Evolutionary conservation across 2,329 filamentous ascomycete genomes (phyloP), one percentile per base, ranked within the genome.

Genomic region (Chaetomiaceae sp.): DNA sequence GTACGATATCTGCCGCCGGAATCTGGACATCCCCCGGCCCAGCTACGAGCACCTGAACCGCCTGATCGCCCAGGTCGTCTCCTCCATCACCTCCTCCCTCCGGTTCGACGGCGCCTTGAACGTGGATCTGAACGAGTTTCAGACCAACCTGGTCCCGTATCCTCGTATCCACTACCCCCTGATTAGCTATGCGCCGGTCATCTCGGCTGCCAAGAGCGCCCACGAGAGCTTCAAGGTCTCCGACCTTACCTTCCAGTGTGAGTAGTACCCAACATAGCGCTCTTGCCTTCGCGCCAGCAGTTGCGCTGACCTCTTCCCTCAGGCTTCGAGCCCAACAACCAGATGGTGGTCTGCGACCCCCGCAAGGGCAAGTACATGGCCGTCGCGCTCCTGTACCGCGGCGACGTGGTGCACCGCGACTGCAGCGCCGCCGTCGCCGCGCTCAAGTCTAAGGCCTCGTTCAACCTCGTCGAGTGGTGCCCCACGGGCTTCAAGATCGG

Each of bases 181-280:
- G 38, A 84, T 86, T 70, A 83, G 78, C 70, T 86, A 86, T 62
- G 81, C 83, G 10, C 82, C 82, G 26, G 82, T 86, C 57, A 74
- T 86, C 54, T 85, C 81, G 18, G 79, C 81, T 49, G 74, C 78
- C 72, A 87, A 86, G 78, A 88, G 84, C 67, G 79, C 82, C 38
- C 87, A 93, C 63, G 87, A 93, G 74, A 88, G 84, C 73, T 90
- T 90, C 80, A 88, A 88, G 75, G 83, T 89, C 45, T 77, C 81
- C 52, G 88, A 93, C 56, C 69, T 86, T 54, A 86, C 82, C 62
- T 81, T 84, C 70, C 81, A 85, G 66, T 85, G 82, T 85, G 73
- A 62, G 77, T 71, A 4, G 1, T 19, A 15, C 30, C 19, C 2
- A 12, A 15, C 14, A n/a, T n/a, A 3, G 8, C 7, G 1, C 18